These are phyloP conservation scores for Jackrogersella minutella DNA, from an alignment of 495 filamentous ascomycete species.

Conservation along the genomic window DNA sequence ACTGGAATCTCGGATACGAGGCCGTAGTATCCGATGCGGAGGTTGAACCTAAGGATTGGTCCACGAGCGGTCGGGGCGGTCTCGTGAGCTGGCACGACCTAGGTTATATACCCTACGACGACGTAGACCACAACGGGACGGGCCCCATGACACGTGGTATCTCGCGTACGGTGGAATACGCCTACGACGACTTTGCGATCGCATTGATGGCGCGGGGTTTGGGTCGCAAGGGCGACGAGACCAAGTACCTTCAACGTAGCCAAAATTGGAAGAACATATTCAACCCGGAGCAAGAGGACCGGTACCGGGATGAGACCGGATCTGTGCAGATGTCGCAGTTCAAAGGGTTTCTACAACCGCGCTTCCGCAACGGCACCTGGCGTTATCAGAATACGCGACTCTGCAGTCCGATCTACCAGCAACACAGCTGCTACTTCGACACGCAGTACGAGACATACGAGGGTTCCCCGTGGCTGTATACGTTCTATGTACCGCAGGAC, in stretches of 20 bases:
- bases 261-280: slow-evolving; percentile 65
- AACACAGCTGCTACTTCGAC: slow-evolving; percentile 61
- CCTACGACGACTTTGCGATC: slow-evolving; percentile 74
- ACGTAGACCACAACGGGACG: slow-evolving; percentile 66
- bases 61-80: slow-evolving; percentile 69
- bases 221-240: slow-evolving; percentile 55
- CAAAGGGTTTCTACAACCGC: slow-evolving; percentile 73
- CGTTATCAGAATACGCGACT: slow-evolving; percentile 71
- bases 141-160: slow-evolving; percentile 69
- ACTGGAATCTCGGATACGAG: slow-evolving; percentile 74
- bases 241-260: slow-evolving; percentile 66
- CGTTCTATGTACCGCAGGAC: slow-evolving; percentile 76
- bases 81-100: slow-evolving; percentile 67
- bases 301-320: slow-evolving; percentile 38
- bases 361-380: slow-evolving; percentile 68
- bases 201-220: slow-evolving; percentile 62
- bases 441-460: slow-evolving; percentile 75
- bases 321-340: slow-evolving; percentile 54
- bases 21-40: slow-evolving; percentile 77
- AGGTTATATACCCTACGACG: slow-evolving; percentile 69
- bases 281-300: slow-evolving; percentile 53
- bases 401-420: slow-evolving; percentile 61
- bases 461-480: slow-evolving; percentile 74
- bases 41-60: slow-evolving; percentile 70
- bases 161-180: slow-evolving; percentile 74